These are phyloP conservation scores for Ziziphus jujuba DNA, from an alignment of 306 rosid genomes.

Conservation along the genomic window DNA sequence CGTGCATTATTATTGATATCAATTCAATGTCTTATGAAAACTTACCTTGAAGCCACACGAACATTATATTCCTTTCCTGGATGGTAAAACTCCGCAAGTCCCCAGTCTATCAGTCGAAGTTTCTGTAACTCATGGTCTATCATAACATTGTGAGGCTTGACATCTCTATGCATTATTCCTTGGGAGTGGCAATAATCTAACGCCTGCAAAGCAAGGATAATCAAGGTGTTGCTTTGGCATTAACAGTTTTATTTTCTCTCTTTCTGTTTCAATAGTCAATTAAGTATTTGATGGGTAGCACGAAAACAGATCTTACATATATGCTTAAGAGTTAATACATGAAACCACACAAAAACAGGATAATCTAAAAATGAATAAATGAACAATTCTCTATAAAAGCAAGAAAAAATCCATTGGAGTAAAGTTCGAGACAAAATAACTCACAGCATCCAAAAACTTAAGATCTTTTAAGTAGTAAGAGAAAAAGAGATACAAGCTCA, in stretches of 20 bases:
- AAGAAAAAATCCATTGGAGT: no score
- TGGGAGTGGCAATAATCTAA: slow-evolving; percentile 91
- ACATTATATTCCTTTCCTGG: slow-evolving; percentile 91
- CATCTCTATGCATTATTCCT: slow-evolving; percentile 93
- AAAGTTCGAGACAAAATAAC: no score
- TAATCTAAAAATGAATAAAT: neutral
- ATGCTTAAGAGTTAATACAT: neutral
- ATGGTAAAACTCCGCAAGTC: slow-evolving; percentile 90
- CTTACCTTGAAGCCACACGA: slow-evolving; percentile 87
- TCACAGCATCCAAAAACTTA: no score
- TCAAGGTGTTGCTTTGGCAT: neutral
- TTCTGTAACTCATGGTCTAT: slow-evolving; percentile 86
- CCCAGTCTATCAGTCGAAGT: slow-evolving; percentile 94
- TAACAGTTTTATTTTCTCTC: neutral
- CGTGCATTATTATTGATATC: neutral
- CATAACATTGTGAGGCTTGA: slow-evolving; percentile 92
- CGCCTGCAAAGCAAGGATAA: slow-evolving; percentile 51
- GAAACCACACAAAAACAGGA: neutral
- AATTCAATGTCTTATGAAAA: slow-evolving; percentile 8
- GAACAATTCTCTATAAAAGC: no score
- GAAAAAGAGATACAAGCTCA: no score
- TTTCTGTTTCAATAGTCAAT: neutral
- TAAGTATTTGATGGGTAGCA: neutral
- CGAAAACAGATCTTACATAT: neutral
- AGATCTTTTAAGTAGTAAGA: no score